Conservation (phyloP, 179 eudicot species). For the Heliamphora ciliata region DNA sequence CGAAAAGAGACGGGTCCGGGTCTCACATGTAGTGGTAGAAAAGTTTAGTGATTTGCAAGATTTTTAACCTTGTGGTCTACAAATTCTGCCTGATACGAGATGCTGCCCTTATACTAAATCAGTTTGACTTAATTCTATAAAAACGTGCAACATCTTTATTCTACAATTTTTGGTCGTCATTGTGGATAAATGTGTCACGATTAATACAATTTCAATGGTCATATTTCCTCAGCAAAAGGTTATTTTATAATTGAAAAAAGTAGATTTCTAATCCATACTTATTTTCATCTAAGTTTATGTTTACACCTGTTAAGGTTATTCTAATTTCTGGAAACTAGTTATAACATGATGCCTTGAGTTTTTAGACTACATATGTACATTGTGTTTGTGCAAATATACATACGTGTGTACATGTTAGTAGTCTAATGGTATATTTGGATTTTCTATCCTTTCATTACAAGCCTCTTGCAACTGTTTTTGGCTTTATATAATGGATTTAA, state of each 20-base stretch:
- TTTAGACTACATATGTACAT: too few relatives aligned
- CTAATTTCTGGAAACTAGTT: neutral
- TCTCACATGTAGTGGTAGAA: too few relatives aligned
- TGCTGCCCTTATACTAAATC: neutral
- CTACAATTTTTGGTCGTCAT: neutral
- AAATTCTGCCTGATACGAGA: neutral
- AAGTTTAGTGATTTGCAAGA: too few relatives aligned
- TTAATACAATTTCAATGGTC: neutral
- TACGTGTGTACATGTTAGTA: too few relatives aligned
- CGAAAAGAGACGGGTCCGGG: too few relatives aligned
- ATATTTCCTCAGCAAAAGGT: neutral
- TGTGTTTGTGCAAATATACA: too few relatives aligned
- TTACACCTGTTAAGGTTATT: slow-evolving; percentile 25
- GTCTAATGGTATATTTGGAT: neutral
- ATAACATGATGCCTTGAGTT: neutral
- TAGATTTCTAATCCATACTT: neutral
- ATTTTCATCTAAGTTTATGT: slow-evolving; percentile 14
- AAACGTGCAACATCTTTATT: neutral
- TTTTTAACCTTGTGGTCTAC: neutral
- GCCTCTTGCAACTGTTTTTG: neutral
- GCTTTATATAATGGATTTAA: too few relatives aligned
- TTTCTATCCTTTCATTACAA: too few relatives aligned
- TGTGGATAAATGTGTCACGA: neutral
- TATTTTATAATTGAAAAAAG: neutral
- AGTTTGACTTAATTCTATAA: neutral